phyloP scores from a whole-genome alignment of 306 rosid genomes.

The Abrus precatorius region DNA sequence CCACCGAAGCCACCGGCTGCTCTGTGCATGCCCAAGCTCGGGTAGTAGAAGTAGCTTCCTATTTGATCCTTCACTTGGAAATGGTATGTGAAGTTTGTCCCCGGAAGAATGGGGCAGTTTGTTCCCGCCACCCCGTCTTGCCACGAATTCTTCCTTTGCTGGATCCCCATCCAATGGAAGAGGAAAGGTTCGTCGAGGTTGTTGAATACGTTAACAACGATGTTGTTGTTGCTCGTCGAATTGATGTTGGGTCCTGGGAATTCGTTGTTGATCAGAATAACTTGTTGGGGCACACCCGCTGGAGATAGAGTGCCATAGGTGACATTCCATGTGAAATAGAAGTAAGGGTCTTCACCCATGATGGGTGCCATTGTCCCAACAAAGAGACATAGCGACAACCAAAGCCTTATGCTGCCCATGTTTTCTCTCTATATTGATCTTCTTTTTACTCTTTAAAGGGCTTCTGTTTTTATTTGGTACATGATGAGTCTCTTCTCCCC shows the following conservation, averaged over 20 bases:
- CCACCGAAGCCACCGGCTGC: slow-evolving; percentile 82
- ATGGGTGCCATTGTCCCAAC: slow-evolving; percentile 42
- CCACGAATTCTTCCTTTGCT: slow-evolving; percentile 90
- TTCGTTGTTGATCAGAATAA: slow-evolving; percentile 78
- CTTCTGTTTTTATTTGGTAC: too few species aligned
- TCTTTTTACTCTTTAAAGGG: neutral
- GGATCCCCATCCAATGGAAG: slow-evolving; percentile 73
- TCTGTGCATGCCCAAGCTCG: slow-evolving; percentile 64
- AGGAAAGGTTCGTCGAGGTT: slow-evolving; percentile 88
- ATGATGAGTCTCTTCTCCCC: neutral
- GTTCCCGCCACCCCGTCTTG: slow-evolving; percentile 79
- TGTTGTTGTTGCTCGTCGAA: slow-evolving; percentile 79
- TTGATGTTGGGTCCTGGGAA: slow-evolving; percentile 91
- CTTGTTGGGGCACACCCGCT: slow-evolving; percentile 84
- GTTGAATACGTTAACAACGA: slow-evolving; percentile 76
- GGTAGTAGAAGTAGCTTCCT: slow-evolving; percentile 77
- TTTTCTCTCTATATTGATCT: neutral
- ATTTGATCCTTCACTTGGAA: slow-evolving; percentile 94
- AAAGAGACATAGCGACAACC: slow-evolving; percentile 55
- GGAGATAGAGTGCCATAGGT: slow-evolving; percentile 85
- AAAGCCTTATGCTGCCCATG: slow-evolving; percentile 36
- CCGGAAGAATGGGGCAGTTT: slow-evolving; percentile 78
- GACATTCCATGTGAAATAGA: slow-evolving; percentile 75
- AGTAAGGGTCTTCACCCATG: slow-evolving; percentile 73
- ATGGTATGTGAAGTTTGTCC: slow-evolving; percentile 72